phyloP scores from a whole-genome alignment of 371 early-diverging fungal species.

The Choanephora cucurbitarum region DNA sequence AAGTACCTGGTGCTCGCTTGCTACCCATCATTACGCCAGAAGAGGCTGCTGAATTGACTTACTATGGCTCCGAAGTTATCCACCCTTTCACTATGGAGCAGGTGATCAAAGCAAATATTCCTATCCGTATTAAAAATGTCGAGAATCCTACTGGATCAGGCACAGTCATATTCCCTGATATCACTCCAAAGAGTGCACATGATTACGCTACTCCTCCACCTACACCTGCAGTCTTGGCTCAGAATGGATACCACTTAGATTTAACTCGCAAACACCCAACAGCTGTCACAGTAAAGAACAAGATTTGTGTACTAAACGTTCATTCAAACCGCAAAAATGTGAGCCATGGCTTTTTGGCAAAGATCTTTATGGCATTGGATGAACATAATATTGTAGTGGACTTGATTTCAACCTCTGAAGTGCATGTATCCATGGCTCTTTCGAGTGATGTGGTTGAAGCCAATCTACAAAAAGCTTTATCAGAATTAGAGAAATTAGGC shows the following conservation, averaged over 20 bases:
- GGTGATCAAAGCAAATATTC: conserved; percentile 90
- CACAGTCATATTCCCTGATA: conserved; percentile 86
- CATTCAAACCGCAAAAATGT: conserved; percentile 93
- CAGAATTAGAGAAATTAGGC: conserved; percentile 71
- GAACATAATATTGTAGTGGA: conserved; percentile 89
- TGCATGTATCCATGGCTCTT: conserved; percentile 96
- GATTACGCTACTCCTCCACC: conserved; percentile 57
- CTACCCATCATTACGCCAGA: conserved; percentile 95
- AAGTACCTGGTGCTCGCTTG: conserved; percentile 84
- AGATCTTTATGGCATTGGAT: conserved; percentile 90
- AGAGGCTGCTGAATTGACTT: conserved; percentile 97
- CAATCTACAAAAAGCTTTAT: conserved; percentile 66
- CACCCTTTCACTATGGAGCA: conserved; percentile 99
- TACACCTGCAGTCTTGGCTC: conserved; percentile 67
- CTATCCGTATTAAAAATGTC: conserved; percentile 97
- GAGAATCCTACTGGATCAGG: conserved; percentile 89
- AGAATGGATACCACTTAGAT: conserved; percentile 73
- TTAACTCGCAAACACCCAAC: conserved; percentile 78
- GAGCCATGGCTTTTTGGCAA: conserved; percentile 94
- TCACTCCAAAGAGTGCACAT: conserved; percentile 9
- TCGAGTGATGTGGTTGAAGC: conserved; percentile 61
- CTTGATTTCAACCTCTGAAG: conserved; percentile 94
- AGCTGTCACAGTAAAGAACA: conserved; percentile 97
- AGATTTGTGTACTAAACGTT: conserved; percentile 89
- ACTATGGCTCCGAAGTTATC: conserved; percentile 97